phyloP scores from a whole-genome alignment of 495 filamentous ascomycete genomes.

The Evernia prunastri region DNA sequence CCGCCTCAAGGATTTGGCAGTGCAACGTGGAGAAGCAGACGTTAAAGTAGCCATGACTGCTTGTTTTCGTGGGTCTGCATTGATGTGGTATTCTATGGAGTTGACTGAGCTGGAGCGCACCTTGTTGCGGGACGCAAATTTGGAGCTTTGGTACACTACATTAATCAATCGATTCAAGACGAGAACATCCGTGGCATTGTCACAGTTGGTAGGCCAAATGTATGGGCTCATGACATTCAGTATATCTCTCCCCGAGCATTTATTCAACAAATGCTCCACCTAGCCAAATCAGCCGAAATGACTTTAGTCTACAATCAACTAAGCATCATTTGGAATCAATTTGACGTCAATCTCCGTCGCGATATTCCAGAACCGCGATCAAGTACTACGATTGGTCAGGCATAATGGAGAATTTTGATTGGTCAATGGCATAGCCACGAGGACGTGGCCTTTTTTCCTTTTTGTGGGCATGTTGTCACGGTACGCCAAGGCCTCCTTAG shows the following conservation, averaged over 20 bases:
- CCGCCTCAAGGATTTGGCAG: neutral
- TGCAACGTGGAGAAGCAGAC: neutral
- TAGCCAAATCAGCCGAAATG: neutral
- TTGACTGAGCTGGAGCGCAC: neutral
- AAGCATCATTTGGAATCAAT: slow-evolving; percentile 5
- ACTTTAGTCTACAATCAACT: neutral
- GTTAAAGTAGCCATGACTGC: neutral
- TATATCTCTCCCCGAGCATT: neutral
- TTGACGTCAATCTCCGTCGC: neutral
- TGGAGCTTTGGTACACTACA: neutral
- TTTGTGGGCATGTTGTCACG: no score
- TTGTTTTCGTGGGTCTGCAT: slow-evolving; percentile 3
- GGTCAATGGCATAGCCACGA: no score
- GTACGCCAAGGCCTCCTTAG: no score
- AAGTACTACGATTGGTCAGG: neutral
- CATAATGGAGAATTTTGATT: no score
- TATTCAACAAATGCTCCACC: neutral
- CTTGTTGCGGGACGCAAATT: neutral
- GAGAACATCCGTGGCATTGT: neutral
- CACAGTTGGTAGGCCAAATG: neutral
- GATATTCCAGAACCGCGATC: neutral
- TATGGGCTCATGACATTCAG: neutral
- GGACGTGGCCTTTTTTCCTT: no score
- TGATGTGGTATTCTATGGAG: slow-evolving; percentile 3
- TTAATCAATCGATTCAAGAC: neutral